Percentiles rank a stretch among this genome's conserved stretches.
Conservation (phyloP, 768 basidiomycete species). For the Podaxis rugospora region DNA sequence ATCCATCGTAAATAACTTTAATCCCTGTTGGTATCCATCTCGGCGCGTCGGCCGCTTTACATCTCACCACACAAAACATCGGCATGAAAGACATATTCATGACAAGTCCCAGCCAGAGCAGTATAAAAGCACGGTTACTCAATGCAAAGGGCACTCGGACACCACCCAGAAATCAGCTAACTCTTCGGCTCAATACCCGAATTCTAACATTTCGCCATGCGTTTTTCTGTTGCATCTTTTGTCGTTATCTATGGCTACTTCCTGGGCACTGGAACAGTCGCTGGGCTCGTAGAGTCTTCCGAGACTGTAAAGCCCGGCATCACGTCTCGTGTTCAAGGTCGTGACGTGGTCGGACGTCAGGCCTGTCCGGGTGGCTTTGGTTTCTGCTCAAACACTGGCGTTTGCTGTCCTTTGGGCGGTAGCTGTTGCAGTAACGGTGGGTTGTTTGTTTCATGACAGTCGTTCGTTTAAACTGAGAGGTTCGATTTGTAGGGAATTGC, state of each 20-base stretch:
- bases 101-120: neutral
- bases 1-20: neutral
- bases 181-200: neutral
- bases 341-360: neutral
- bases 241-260: neutral
- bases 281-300: neutral
- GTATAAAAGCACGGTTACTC: neutral
- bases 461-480: neutral
- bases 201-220: neutral
- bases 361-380: neutral
- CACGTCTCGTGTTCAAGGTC: neutral
- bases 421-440: constrained; percentile 7
- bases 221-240: neutral
- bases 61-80: too few species aligned
- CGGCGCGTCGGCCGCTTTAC: neutral
- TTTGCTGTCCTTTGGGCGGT: constrained; percentile 12
- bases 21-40: neutral
- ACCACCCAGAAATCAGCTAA: neutral
- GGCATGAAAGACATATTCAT: neutral
- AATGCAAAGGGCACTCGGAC: neutral
- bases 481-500: neutral
- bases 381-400: neutral
- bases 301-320: neutral
- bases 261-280: neutral
- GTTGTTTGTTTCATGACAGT: neutral